Base-by-base conservation (phyloP, 768 basidiomycete species). In the Xerocomus potaroensis region DNA sequence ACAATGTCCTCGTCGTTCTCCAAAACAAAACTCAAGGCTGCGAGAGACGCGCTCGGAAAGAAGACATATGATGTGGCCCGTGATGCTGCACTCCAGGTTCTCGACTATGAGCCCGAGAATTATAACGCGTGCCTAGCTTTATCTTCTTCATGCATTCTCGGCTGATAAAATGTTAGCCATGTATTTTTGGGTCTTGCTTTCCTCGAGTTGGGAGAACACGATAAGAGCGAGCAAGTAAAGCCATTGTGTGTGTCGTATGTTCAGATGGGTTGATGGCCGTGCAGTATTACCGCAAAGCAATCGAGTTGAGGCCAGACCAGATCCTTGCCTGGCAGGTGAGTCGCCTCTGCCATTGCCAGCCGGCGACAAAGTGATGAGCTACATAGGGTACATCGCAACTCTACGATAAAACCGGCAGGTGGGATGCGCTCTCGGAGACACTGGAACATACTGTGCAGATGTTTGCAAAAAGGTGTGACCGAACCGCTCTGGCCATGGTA, bases 161-260 rank as follows among this genome's bases (percentile, higher is more conserved):
- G 34, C 49, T 44, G 29, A 58, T 30, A 18, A 41, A 33, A 34
- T 14, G 15, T 24, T 62, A 97, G 94, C 5, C 79, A 87, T 62
- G 86, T 96, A 19, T 96, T 93, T 61, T 75, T 90, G 22, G 93
- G 84, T 3, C 69, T 96, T 10, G 83, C 96, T 1, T 72, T 78
- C 19, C 71, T 91, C 10, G 90, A 95, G 61, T 71, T 94, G 2
- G 80, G 80, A 22, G 76, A 87, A 44, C 64, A 71, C 18, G 77
- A 82, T 31, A 71, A 83, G 62, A 87, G 92, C 71, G 93, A 97
- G 73, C 80, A 86, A 81, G 93, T 95, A 78, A 76, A 72, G 58
- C 56, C 34, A 39, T 41, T n/a, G 44, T 36, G 14, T 24, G 31
- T 38, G 30, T 42, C 31, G 37, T n/a, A 18, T 26, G 16, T 39